These are phyloP conservation scores for Candida silvicultrix DNA, from an alignment of 805 yeast genomes.

Conservation along the genomic window DNA sequence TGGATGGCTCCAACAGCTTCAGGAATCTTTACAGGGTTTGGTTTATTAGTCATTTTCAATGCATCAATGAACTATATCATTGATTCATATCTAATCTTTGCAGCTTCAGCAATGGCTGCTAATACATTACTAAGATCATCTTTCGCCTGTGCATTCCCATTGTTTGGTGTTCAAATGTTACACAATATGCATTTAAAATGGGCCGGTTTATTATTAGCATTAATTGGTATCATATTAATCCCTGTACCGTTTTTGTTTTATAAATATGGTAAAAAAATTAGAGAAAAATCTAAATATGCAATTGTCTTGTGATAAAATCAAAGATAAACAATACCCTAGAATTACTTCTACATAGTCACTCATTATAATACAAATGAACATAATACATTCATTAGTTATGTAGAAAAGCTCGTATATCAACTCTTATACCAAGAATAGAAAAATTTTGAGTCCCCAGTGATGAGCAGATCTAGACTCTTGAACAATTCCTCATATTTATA, in stretches of 20 bases:
- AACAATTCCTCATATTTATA: neutral
- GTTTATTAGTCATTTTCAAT: conserved; percentile 60
- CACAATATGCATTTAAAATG: conserved; percentile 61
- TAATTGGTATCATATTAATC: conserved; percentile 46
- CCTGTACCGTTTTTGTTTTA: conserved; percentile 56
- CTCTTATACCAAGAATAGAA: neutral
- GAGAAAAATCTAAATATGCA: conserved; percentile 56
- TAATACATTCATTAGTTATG: too few species aligned
- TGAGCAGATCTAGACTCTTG: neutral
- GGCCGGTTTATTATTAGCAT: conserved; percentile 72
- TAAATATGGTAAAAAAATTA: conserved; percentile 39
- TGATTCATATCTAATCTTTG: conserved; percentile 62
- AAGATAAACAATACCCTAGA: too few species aligned
- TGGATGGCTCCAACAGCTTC: conserved; percentile 76
- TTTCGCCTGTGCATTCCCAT: conserved; percentile 65
- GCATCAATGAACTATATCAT: conserved; percentile 67
- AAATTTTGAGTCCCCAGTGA: neutral
- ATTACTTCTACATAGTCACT: too few species aligned
- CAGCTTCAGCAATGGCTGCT: conserved; percentile 76
- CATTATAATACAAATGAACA: too few species aligned
- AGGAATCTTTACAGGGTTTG: conserved; percentile 60
- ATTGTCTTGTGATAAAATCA: conserved; percentile 21
- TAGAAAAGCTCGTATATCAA: neutral
- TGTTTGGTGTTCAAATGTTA: conserved; percentile 71
- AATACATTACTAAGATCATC: conserved; percentile 64